These are phyloP conservation scores for Magnolia sinica DNA, from an alignment of 164 flowering plant genomes.

Conservation along the genomic window DNA sequence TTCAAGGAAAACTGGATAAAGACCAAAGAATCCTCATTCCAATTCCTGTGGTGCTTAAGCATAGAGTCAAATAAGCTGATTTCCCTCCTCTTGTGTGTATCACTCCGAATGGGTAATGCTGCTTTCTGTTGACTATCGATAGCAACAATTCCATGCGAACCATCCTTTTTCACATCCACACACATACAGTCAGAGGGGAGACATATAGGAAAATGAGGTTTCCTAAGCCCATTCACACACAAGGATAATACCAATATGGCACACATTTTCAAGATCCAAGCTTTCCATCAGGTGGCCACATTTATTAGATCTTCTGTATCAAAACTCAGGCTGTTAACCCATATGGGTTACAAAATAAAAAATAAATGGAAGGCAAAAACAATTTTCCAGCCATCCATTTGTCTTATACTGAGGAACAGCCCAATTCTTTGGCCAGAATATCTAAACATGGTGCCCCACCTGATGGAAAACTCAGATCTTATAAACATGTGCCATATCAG, in stretches of 20 bases:
- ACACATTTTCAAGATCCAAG: background rate
- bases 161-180: constrained; percentile 42
- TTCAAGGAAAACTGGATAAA: constrained; percentile 59
- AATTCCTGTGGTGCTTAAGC: constrained; percentile 60
- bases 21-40: constrained; percentile 41
- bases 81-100: constrained; percentile 42
- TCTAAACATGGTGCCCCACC: too few species aligned
- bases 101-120: constrained; percentile 40
- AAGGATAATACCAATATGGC: background rate
- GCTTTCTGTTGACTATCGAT: constrained; percentile 54
- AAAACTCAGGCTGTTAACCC: background rate
- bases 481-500: background rate
- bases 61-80: constrained; percentile 53
- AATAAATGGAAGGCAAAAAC: background rate
- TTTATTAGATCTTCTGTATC: background rate
- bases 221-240: background rate
- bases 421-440: background rate
- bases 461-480: background rate
- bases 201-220: background rate
- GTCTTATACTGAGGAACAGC: background rate
- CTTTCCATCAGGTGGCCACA: background rate
- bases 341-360: background rate
- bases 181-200: constrained; percentile 4
- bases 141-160: constrained; percentile 35
- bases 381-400: too few species aligned